These are phyloP conservation scores for Emergomyces orientalis DNA, from an alignment of 2,329 filamentous ascomycete genomes.

Conservation along the genomic window DNA sequence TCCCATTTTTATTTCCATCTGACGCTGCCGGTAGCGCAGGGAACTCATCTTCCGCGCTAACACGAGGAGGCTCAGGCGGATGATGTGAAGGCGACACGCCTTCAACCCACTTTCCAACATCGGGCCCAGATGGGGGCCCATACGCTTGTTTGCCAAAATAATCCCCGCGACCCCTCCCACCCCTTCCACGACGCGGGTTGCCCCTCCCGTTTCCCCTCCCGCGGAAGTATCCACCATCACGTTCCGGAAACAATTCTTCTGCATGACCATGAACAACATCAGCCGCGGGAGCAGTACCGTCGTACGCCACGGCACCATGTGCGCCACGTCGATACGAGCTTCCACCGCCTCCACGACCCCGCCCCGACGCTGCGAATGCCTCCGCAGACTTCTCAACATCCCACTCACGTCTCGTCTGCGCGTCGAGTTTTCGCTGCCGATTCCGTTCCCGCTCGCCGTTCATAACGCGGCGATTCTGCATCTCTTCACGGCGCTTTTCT, in stretches of 20 bases:
- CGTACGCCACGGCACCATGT: constrained; percentile 42
- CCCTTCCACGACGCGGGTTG: constrained; percentile 23
- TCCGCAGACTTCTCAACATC: constrained; percentile 53
- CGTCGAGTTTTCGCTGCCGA: constrained; percentile 49
- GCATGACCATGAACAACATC: constrained; percentile 13
- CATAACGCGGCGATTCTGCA: constrained; percentile 47
- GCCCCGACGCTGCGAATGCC: constrained; percentile 32
- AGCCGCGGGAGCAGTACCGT: constrained; percentile 19
- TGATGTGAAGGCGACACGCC: constrained; percentile 12
- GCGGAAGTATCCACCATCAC: constrained; percentile 6
- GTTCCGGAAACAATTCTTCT: not conserved
- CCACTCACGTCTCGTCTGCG: constrained; percentile 52
- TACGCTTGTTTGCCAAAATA: constrained; percentile 19
- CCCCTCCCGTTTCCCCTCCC: constrained; percentile 17
- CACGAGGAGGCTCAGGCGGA: constrained; percentile 16
- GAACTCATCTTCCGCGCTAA: constrained; percentile 28
- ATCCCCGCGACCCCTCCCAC: constrained; percentile 21
- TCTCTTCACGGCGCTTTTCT: constrained; percentile 45
- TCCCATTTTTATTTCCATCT: constrained; percentile 17
- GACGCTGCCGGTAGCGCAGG: constrained; percentile 24
- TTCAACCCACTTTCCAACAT: not conserved
- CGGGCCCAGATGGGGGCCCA: not conserved
- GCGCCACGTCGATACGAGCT: constrained; percentile 43
- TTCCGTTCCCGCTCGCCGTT: constrained; percentile 55
- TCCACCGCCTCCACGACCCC: constrained; percentile 33